Evolutionary conservation across 192 early-diverging fungal species (phyloP), one percentile per base, ranked within the genome.

Genomic region (Geosiphon pyriformis): DNA sequence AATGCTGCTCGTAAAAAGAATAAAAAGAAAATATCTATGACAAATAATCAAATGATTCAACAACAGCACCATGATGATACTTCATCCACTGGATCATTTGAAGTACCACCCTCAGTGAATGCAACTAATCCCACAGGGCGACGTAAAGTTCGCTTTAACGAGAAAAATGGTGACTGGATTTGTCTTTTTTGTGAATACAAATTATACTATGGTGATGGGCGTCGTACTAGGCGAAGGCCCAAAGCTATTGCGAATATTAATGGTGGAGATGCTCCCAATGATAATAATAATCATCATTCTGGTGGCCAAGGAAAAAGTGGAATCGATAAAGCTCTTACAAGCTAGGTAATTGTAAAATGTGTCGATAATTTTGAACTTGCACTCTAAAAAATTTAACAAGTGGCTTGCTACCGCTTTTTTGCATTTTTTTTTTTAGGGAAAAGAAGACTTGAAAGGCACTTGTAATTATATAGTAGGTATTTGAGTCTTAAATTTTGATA

Each of bases 131-230:
- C 33, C 26, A 0, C 48, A 67, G 56, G 54, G 4, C 6, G 52
- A 31, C 65, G 65, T 30, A 67, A 47, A 27, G 35, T 56, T 17
- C 51, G 52, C 35, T 67, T 67, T 29, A 32, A 42, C 7, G 65
- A 67, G 35, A 67, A 67, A 57, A 57, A 42, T 47, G 65, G 65
- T 0, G 65, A 67, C 37, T 67, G 65, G 65, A 67, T 67, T 57
- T 67, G 65, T 57, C 54, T 67, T 23, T 67, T 67, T 25, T 67
- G 65, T 67, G 53, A 67, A 57, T 67, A 67, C 56, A 20, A 33
- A 18, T 25, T 67, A 17, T 67, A 67, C 56, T 67, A 67, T 29
- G 64, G 64, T 46, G 65, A 67, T 57, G 65, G 53, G 27, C 42
- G 54, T 15, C 33, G 65, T 26, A 6, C 15, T 0, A 26, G 65